Percentiles rank a stretch among this genome's conserved stretches.
Evolutionary conservation across 805 yeast species (phyloP).

Genomic region (Nakazawaea holstii): DNA sequence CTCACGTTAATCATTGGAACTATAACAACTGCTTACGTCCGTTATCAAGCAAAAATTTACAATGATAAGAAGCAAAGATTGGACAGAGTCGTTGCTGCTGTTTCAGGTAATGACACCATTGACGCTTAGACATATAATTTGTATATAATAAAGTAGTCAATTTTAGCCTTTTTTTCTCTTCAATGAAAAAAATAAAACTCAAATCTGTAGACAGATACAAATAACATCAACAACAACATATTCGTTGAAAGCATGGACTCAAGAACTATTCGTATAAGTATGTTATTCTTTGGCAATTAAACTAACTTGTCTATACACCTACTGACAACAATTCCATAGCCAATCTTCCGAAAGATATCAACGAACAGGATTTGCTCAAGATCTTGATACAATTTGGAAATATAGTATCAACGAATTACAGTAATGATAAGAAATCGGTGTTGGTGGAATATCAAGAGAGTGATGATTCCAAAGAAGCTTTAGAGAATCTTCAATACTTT

Average conservation of each 20-base stretch:
- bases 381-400: constrained; percentile 7
- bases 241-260: neutral
- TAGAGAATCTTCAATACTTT: constrained; percentile 5
- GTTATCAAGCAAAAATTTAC: constrained; percentile 17
- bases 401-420: neutral
- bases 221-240: no score
- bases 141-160: neutral
- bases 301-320: neutral
- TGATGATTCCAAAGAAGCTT: neutral
- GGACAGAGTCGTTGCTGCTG: constrained; percentile 6
- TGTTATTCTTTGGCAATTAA: neutral
- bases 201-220: no score
- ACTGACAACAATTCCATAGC: neutral
- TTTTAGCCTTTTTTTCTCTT: neutral
- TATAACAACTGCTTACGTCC: constrained; percentile 34
- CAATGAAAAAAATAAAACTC: neutral
- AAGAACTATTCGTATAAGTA: neutral
- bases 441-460: neutral
- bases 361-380: neutral
- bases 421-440: neutral
- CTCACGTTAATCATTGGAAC: constrained; percentile 40
- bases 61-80: constrained; percentile 9
- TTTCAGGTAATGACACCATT: constrained; percentile 1
- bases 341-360: constrained; percentile 3
- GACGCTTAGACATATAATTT: neutral